Evolutionary conservation across 495 filamentous ascomycete genomes (phyloP).

Genomic region (Corynascus novoguineensis): DNA sequence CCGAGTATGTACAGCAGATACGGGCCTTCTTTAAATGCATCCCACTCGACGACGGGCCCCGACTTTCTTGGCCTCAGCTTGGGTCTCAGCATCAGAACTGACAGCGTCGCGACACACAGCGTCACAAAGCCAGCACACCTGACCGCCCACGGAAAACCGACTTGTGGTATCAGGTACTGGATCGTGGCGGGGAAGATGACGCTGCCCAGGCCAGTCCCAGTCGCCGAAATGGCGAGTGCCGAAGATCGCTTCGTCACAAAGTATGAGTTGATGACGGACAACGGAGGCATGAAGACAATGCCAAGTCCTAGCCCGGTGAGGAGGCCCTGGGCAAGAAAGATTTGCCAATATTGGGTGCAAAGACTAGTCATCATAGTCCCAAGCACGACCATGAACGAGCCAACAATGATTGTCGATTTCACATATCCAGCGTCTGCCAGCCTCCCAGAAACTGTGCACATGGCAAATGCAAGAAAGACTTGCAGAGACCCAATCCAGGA

Average conservation of each 20-base stretch:
- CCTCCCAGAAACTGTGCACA: conserved; percentile 38
- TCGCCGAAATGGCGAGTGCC: conserved; percentile 35
- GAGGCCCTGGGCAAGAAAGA: conserved; percentile 42
- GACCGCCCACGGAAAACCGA: conserved; percentile 45
- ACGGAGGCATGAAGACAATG: conserved; percentile 40
- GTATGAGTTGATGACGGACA: conserved; percentile 39
- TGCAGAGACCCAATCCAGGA: conserved; percentile 47
- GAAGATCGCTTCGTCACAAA: conserved; percentile 34
- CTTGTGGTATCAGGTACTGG: conserved; percentile 37
- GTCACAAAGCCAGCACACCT: conserved; percentile 38
- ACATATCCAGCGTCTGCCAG: conserved; percentile 41
- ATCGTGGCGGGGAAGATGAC: conserved; percentile 39
- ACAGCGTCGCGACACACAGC: conserved; percentile 27
- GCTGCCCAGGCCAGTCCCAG: conserved; percentile 41
- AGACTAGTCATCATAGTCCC: conserved; percentile 43
- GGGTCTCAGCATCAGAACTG: conserved; percentile 32
- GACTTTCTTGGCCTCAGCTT: conserved; percentile 27
- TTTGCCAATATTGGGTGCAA: conserved; percentile 38
- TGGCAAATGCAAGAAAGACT: conserved; percentile 38
- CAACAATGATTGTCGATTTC: conserved; percentile 30
- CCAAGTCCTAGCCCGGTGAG: conserved; percentile 40
- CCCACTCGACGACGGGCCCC: conserved; percentile 39
- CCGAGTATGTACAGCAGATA: conserved; percentile 37
- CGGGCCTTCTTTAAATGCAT: conserved; percentile 37
- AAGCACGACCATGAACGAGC: conserved; percentile 34